phyloP scores from a whole-genome alignment of 129 eudicot species.

The Saposhnikovia divaricata region DNA sequence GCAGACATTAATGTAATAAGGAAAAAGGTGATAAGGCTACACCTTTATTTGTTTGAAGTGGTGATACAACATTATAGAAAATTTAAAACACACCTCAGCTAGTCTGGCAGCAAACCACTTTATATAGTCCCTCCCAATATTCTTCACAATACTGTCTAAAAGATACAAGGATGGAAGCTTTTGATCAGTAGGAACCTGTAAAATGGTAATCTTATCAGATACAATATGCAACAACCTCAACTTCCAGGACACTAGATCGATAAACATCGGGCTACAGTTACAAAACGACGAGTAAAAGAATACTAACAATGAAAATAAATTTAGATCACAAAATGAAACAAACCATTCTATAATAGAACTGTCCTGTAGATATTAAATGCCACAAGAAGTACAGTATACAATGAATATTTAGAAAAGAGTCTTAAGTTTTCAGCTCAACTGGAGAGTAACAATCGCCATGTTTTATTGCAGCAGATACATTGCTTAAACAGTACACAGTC shows the following conservation, averaged over 20 bases:
- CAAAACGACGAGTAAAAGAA: slow-evolving; percentile 4
- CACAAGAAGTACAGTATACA: background rate
- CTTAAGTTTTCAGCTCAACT: background rate
- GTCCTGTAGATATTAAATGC: background rate
- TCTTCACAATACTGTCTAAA: slow-evolving; percentile 94
- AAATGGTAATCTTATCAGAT: slow-evolving; percentile 27
- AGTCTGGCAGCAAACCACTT: slow-evolving; percentile 66
- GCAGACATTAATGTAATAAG: slow-evolving; percentile 1
- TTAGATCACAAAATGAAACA: background rate
- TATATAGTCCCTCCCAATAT: slow-evolving; percentile 88
- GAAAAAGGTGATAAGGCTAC: slow-evolving; percentile 15
- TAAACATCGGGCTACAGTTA: slow-evolving; percentile 9
- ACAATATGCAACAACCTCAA: slow-evolving; percentile 14
- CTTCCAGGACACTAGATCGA: slow-evolving; percentile 15
- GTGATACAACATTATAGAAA: background rate
- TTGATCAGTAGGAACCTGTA: slow-evolving; percentile 92
- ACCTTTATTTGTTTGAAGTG: background rate
- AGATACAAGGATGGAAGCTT: slow-evolving; percentile 92
- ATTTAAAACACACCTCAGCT: slow-evolving; percentile 81
- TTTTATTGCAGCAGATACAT: background rate
- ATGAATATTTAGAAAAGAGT: background rate
- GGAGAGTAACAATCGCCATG: background rate
- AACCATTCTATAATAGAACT: background rate
- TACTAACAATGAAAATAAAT: background rate
- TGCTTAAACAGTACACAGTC: background rate